Percentiles rank a stretch among this genome's conserved stretches.
phyloP scores from a whole-genome alignment of 345 rosid species.

The Hibiscus syriacus region DNA sequence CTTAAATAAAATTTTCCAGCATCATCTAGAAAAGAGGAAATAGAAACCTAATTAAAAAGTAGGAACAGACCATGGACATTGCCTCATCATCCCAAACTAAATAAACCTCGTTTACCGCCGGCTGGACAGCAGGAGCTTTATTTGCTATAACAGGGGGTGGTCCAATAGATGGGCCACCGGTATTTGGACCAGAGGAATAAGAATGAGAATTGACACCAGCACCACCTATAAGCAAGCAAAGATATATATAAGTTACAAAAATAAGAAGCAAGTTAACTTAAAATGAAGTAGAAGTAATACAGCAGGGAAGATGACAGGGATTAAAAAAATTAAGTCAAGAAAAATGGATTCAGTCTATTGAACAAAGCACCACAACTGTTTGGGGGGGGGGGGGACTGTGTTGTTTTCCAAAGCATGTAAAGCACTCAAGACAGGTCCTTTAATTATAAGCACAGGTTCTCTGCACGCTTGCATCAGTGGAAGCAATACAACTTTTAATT shows the following conservation, averaged over 20 bases:
- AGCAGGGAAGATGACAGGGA: neutral
- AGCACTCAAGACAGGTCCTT: neutral
- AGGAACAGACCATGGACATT: conserved; percentile 82
- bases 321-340: neutral
- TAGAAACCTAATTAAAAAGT: neutral
- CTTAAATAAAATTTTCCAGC: conserved; percentile 4
- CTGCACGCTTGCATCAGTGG: neutral
- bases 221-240: conserved; percentile 31
- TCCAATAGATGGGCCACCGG: conserved; percentile 92
- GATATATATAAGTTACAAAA: neutral
- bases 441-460: neutral
- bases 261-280: neutral
- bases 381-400: neutral
- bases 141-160: conserved; percentile 98
- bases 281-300: neutral
- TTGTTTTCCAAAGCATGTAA: neutral
- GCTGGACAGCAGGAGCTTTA: conserved; percentile 72
- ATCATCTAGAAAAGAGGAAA: conserved; percentile 4
- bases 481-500: neutral
- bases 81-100: conserved; percentile 99
- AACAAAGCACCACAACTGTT: neutral
- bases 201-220: conserved; percentile 58
- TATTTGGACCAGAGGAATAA: conserved; percentile 96
- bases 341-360: neutral
- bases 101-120: conserved; percentile 81